Conservation (phyloP, 192 early-diverging fungal genomes). For the Rhizophagus clarus region DNA sequence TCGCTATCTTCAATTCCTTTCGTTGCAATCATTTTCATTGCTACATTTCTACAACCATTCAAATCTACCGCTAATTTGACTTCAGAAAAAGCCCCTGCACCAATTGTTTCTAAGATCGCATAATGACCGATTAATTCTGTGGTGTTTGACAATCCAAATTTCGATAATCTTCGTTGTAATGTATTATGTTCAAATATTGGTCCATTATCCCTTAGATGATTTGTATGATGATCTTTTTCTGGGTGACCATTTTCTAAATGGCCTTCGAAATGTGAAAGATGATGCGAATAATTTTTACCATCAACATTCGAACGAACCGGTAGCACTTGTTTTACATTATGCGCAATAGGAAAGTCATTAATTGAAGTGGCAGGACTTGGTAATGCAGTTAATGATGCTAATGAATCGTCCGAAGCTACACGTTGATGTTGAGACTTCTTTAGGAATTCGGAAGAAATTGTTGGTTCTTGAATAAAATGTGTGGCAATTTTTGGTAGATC, state of each 20-base stretch:
- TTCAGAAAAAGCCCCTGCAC: constrained; percentile 59
- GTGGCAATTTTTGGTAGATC: not conserved
- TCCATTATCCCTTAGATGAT: not conserved
- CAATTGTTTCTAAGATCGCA: constrained; percentile 42
- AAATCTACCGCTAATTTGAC: constrained; percentile 62
- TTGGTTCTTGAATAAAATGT: not conserved
- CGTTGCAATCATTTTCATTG: constrained; percentile 58
- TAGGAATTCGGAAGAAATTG: not conserved
- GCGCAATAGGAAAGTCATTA: constrained; percentile 5
- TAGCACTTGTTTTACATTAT: not conserved
- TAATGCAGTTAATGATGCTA: constrained; percentile 1
- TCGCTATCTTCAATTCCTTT: constrained; percentile 48
- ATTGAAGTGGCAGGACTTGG: constrained; percentile 31
- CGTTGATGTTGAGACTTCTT: constrained; percentile 16
- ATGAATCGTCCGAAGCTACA: constrained; percentile 10
- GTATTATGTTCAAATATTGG: not conserved
- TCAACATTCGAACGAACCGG: not conserved
- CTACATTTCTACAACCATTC: constrained; percentile 48
- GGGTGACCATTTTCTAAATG: not conserved
- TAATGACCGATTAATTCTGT: constrained; percentile 24
- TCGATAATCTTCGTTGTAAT: not conserved
- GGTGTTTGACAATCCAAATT: not conserved
- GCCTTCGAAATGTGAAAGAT: not conserved
- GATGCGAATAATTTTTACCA: not conserved
- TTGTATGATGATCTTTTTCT: not conserved